phyloP scores from a whole-genome alignment of 139 green algal genomes.

The Tetradesmus lagerheimii region DNA sequence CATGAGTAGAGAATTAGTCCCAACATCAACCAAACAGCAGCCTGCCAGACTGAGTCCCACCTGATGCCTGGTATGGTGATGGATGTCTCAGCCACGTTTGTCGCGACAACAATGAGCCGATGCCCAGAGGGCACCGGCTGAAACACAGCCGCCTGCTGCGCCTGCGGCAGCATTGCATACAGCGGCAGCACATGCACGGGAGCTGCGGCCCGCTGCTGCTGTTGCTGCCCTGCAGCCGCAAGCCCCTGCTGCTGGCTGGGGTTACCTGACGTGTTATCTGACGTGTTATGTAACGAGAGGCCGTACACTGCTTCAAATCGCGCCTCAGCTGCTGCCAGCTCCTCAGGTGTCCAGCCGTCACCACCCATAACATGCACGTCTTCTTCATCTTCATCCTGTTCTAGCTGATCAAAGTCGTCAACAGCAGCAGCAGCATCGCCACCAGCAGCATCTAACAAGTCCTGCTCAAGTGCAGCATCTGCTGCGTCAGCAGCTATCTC shows the following conservation, averaged over 20 bases:
- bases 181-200: conserved; percentile 93
- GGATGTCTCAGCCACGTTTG: conserved; percentile 98
- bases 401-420: conserved; percentile 38
- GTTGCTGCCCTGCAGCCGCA: not conserved
- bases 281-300: conserved; percentile 4
- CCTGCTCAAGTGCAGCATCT: conserved; percentile 33
- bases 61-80: conserved; percentile 94
- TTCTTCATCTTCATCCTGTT: conserved; percentile 66
- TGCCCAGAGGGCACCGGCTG: conserved; percentile 71
- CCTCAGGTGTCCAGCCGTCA: conserved; percentile 75
- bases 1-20: no score
- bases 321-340: conserved; percentile 79
- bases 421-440: conserved; percentile 49
- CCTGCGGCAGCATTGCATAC: conserved; percentile 92
- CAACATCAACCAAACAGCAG: not conserved
- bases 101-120: conserved; percentile 95
- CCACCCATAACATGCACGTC: conserved; percentile 77
- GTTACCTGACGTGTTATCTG: not conserved
- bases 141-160: conserved; percentile 87
- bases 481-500: conserved; percentile 36
- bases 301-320: conserved; percentile 68
- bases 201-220: conserved; percentile 19
- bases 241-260: not conserved
- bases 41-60: conserved; percentile 47
- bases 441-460: conserved; percentile 13